phyloP scores from a whole-genome alignment of 2,329 filamentous ascomycete species.

The Venturia pyrina region DNA sequence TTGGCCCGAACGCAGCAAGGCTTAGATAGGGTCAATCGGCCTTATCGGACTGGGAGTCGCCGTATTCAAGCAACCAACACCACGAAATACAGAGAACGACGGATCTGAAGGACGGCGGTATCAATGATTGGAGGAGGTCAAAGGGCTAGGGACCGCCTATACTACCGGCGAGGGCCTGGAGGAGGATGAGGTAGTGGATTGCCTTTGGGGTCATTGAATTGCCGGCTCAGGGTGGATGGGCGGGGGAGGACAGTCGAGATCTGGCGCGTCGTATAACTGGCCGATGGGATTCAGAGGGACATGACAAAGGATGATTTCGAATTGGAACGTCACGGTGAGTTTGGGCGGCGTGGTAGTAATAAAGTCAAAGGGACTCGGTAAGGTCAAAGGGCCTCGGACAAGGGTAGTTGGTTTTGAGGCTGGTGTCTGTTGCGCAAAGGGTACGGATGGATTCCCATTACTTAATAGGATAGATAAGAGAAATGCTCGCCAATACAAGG shows the following conservation, averaged over 20 bases:
- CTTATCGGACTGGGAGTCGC: slow-evolving; percentile 3
- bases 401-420: background rate
- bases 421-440: slow-evolving; percentile 3
- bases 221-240: background rate
- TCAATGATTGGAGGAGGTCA: background rate
- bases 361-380: background rate
- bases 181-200: slow-evolving; percentile 32
- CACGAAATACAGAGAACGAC: no score
- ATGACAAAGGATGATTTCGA: background rate
- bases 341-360: background rate
- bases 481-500: background rate
- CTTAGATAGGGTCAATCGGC: background rate
- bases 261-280: background rate
- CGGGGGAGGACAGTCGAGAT: background rate
- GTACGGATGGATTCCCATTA: background rate
- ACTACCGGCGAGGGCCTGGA: slow-evolving; percentile 17
- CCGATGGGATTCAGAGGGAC: background rate
- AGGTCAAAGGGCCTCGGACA: background rate
- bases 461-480: slow-evolving; percentile 5
- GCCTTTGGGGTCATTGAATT: slow-evolving; percentile 33
- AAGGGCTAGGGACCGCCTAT: slow-evolving; percentile 1
- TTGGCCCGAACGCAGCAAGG: slow-evolving; percentile 7
- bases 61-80: slow-evolving; percentile 2
- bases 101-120: background rate
- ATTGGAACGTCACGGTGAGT: background rate